A percentile compares a stretch with the other conserved stretches of the same genome.
Conservation (phyloP, 305 asterid species). For the Fraxinus paxiana region DNA sequence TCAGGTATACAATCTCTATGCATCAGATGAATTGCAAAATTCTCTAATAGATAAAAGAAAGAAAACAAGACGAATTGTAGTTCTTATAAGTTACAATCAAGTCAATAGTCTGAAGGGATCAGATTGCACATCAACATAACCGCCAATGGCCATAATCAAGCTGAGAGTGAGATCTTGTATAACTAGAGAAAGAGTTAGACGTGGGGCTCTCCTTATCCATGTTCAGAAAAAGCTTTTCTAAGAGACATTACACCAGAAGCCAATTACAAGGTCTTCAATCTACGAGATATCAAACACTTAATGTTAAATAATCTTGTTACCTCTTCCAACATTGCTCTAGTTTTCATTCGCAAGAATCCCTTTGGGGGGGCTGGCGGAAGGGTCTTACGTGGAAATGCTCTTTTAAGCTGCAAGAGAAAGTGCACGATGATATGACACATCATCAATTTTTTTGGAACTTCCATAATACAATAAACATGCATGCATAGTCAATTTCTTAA, state of each 20-base stretch:
- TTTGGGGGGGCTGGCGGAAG: slow-evolving; percentile 94
- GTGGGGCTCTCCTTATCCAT: neutral
- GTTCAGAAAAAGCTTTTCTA: neutral
- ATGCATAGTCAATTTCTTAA: slow-evolving; percentile 13
- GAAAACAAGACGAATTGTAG: neutral
- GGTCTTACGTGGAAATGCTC: slow-evolving; percentile 62
- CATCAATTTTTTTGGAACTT: slow-evolving; percentile 13
- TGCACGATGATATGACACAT: slow-evolving; percentile 15
- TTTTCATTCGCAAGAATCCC: slow-evolving; percentile 78
- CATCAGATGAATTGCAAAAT: slow-evolving; percentile 1
- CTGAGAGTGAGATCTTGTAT: neutral
- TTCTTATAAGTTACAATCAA: slow-evolving; percentile 5
- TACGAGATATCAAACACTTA: neutral
- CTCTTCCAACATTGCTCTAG: slow-evolving; percentile 88
- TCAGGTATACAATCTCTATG: slow-evolving; percentile 20
- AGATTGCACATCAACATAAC: neutral
- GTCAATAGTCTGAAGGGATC: neutral
- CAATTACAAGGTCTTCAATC: neutral
- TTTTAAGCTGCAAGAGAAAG: slow-evolving; percentile 62
- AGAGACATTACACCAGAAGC: neutral
- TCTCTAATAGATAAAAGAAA: neutral
- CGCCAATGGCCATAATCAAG: neutral
- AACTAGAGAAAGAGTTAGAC: neutral
- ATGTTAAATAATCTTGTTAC: slow-evolving; percentile 34
- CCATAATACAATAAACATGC: slow-evolving; percentile 8